Evolutionary conservation across 176 grass and related monocot genomes (phyloP).

Genomic region (Eleusine coracana): DNA sequence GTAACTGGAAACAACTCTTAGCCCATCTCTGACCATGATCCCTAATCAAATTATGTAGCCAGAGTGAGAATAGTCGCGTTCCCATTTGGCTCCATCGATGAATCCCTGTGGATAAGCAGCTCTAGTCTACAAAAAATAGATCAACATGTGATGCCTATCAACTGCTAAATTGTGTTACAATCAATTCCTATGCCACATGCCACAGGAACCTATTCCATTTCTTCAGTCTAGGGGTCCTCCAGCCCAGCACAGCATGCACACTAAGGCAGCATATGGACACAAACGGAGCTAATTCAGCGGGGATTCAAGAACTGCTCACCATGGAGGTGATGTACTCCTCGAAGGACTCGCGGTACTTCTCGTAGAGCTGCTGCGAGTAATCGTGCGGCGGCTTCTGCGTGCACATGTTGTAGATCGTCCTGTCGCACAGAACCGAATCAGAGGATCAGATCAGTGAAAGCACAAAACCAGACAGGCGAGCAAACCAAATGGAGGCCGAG

Average conservation of each 20-base stretch:
- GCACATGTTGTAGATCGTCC: constrained; percentile 89
- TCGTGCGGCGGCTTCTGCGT: constrained; percentile 79
- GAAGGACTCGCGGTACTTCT: constrained; percentile 62
- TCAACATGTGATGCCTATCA: not conserved
- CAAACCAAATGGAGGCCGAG: not conserved
- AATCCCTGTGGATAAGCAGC: constrained; percentile 1
- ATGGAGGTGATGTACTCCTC: constrained; percentile 68
- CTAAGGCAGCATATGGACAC: not conserved
- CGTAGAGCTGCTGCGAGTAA: constrained; percentile 82
- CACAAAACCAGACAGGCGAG: not conserved
- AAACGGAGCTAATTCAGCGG: not conserved
- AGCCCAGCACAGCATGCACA: not conserved
- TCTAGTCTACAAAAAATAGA: not conserved
- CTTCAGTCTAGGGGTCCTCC: not conserved
- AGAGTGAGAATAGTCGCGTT: not conserved
- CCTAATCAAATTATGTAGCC: not conserved
- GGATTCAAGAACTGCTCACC: constrained; percentile 29
- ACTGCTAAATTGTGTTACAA: not conserved
- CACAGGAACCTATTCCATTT: not conserved
- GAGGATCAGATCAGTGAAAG: constrained; percentile 6
- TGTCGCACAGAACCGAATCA: constrained; percentile 5
- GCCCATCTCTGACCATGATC: not conserved
- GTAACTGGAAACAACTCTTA: not conserved
- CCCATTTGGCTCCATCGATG: not conserved
- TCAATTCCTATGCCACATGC: not conserved